phyloP scores from a whole-genome alignment of 495 filamentous ascomycete genomes.

The Hypoxylon cercidicola region DNA sequence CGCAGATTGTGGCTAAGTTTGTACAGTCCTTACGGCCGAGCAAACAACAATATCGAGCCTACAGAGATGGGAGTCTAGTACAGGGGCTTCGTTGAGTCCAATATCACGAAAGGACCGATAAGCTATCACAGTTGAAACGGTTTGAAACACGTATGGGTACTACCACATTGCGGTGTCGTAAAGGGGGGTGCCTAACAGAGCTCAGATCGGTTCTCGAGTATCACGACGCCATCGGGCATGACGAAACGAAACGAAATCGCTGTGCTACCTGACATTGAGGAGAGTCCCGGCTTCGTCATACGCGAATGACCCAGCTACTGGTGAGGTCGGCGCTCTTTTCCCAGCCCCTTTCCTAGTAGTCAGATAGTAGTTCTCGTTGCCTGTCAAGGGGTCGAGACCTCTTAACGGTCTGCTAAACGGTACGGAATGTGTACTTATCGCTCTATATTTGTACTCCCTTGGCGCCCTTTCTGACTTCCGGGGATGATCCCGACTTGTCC shows the following conservation, averaged over 20 bases:
- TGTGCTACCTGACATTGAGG: constrained; percentile 37
- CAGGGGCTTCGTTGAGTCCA: constrained; percentile 8
- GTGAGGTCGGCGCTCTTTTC: not conserved
- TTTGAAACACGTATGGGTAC: constrained; percentile 41
- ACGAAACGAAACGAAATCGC: constrained; percentile 44
- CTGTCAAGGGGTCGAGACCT: not conserved
- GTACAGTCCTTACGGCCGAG: constrained; percentile 40
- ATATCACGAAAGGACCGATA: constrained; percentile 39
- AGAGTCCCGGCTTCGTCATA: constrained; percentile 36
- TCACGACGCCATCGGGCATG: constrained; percentile 43
- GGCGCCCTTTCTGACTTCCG: constrained; percentile 27
- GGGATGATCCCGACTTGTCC: constrained; percentile 38
- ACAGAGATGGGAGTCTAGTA: constrained; percentile 18
- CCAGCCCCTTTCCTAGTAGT: not conserved
- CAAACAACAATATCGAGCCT: constrained; percentile 29
- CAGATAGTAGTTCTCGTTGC: not conserved
- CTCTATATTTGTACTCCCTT: constrained; percentile 31
- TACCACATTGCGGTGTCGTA: constrained; percentile 35
- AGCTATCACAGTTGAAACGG: constrained; percentile 40
- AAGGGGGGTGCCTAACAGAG: constrained; percentile 26
- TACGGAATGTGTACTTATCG: constrained; percentile 19
- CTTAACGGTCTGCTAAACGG: constrained; percentile 1
- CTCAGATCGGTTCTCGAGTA: constrained; percentile 34
- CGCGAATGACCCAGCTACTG: constrained; percentile 16
- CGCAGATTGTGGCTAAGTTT: constrained; percentile 33